Evolutionary conservation across 345 rosid genomes (phyloP), one percentile per base, ranked within the genome.

Genomic region (Lepidium aucheri): DNA sequence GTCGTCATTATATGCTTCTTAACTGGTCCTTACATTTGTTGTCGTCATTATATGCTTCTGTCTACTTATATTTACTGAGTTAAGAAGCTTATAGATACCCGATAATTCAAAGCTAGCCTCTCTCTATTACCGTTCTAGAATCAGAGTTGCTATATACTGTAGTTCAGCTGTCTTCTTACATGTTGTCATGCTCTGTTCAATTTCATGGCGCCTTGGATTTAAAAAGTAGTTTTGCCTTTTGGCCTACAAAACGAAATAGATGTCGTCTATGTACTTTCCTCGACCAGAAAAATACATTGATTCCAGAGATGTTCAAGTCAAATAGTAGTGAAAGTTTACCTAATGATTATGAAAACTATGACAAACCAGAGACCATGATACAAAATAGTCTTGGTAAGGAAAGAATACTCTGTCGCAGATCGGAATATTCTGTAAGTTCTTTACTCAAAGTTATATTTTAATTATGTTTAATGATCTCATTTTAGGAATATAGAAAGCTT

Each of bases 241-340:
- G 90, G 91, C 39, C 68, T 94, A 65, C 86, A 84, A 82, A 82
- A 78, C 57, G 96, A 94, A 77, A 88, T 94, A 44, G 85, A 84
- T 61, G 76, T 38, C 84, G 80, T 74, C 84, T 90, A 57, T 76
- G 53, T 72, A 76, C 88, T 62, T 80, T 86, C 73, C 85, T 84
- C 46, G 80, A 85, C 33, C 83, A 71, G 65, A 94, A 84, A 68
- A 64, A 76, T 45, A 60, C n/a, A 11, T 69, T 57, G 54, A 74
- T 74, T 42, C 74, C 69, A 0, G 65, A 55, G 54, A 68, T 69
- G 18, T 62, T 74, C 6, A 77, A 74, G 50, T 62, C 71, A 49
- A 73, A 50, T 52, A 49, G 59, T 72, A 73, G 60, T 73, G 88
- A 67, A 52, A 73, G 72, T 71, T 42, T 60, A 8, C 49, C 42